Base-by-base conservation (phyloP, 2,329 filamentous ascomycete species). In the Beauveria australis region DNA sequence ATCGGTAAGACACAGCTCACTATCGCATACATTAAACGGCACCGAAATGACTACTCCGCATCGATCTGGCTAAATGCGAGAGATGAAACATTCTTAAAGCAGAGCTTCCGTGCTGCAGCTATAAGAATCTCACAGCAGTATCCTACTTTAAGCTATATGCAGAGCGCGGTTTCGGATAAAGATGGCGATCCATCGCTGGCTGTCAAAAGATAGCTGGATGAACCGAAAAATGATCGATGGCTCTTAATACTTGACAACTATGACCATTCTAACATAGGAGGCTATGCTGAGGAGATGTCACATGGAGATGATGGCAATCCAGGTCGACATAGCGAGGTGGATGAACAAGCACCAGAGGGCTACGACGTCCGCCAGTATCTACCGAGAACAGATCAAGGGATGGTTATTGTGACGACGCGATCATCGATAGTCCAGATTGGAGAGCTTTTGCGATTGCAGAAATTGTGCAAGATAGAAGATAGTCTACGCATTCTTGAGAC, bases 1-100 rank as follows among this genome's bases (percentile, higher is more conserved):
- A 77, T 79, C 33, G 76, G 74, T 28, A 79, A 79, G 68, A 78
- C 76, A n/a, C 73, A 79, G 63, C 67, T 78, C 22, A 68, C 70
- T 6, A 64, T 76, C 7, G 67, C 70, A 48, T 79, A 74, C 65
- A 65, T 70, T 1, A 71, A 69, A 64, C 62, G 61, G 33, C 63
- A 78, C 60, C 66, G 67, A 28, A 56, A 67, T 16, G 66, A 71
- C 8, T 78, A 77, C 64, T 70, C 71, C 0, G 72, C 75, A 0
- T 65, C 75, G 4, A 72, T 80, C 62, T 80, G 76, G 78, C 53
- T 80, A 5, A 74, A 79, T 63, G 70, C 69, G 14, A 74, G 66
- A 44, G 70, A 74, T 30, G 69, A 74, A 64, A 62, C 66, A 19
- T 71, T 71, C 5, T 59, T 79, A 2, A 68, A 72, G 61, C 68